A percentile compares a stretch with the other conserved stretches of the same genome.
Evolutionary conservation across 345 rosid genomes (phyloP).

Genomic region (Heritiera fomes): DNA sequence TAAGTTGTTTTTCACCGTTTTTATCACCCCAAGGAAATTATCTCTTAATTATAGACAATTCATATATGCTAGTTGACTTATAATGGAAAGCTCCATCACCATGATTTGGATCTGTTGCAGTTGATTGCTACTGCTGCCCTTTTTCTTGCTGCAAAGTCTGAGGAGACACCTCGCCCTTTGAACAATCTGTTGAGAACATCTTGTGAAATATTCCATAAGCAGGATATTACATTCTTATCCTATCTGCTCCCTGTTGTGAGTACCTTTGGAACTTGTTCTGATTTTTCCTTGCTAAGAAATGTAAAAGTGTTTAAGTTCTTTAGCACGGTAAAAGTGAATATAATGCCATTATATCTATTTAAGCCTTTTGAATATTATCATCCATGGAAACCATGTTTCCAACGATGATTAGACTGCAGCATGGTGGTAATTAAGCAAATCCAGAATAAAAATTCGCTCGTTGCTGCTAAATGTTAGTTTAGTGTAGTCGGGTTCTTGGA

Average conservation of each 20-base stretch:
- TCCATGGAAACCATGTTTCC: not conserved
- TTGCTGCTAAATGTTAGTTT: not conserved
- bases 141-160: conserved; percentile 75
- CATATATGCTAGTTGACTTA: not conserved
- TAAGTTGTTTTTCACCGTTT: not conserved
- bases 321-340: not conserved
- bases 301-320: not conserved
- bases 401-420: not conserved
- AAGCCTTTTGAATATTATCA: not conserved
- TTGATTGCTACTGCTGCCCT: conserved; percentile 75
- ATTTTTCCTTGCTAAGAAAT: conserved; percentile 3
- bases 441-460: not conserved
- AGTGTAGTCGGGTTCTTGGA: not conserved
- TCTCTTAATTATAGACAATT: not conserved
- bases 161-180: conserved; percentile 81
- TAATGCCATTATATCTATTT: not conserved
- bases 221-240: conserved; percentile 60
- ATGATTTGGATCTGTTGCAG: conserved; percentile 40
- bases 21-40: not conserved
- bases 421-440: not conserved
- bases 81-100: conserved; percentile 6
- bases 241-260: conserved; percentile 68
- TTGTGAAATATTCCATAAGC: conserved; percentile 67
- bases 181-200: conserved; percentile 57
- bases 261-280: conserved; percentile 12